These are phyloP conservation scores for Malus sieversii DNA, from an alignment of 306 rosid genomes.

Conservation along the genomic window DNA sequence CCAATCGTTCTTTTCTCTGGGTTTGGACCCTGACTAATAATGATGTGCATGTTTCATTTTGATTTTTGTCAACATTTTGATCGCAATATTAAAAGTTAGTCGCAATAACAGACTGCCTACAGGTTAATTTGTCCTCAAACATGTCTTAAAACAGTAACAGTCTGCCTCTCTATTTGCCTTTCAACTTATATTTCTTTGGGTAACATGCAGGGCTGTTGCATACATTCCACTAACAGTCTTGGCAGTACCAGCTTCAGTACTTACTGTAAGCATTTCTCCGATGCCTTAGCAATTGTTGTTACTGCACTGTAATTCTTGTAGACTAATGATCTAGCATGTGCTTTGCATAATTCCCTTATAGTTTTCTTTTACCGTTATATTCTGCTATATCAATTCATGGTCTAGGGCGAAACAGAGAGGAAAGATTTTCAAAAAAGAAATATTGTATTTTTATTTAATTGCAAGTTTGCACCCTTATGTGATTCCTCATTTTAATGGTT, in stretches of 20 bases:
- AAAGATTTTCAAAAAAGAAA: background rate
- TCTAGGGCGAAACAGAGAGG: background rate
- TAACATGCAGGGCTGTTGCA: constrained; percentile 57
- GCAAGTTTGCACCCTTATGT: constrained; percentile 2
- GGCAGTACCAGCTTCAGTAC: constrained; percentile 89
- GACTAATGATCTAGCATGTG: background rate
- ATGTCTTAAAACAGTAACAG: background rate
- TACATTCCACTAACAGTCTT: constrained; percentile 83
- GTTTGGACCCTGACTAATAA: background rate
- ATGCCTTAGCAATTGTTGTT: background rate
- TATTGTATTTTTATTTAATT: background rate
- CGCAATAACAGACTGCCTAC: background rate
- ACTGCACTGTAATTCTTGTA: background rate
- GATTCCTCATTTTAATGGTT: constrained; percentile 12
- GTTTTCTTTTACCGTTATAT: background rate
- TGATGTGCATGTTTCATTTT: background rate
- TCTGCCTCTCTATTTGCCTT: background rate
- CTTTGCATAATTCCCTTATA: background rate
- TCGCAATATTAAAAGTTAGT: background rate
- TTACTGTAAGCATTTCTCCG: constrained; percentile 43
- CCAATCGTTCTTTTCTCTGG: background rate
- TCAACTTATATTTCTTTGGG: constrained; percentile 3
- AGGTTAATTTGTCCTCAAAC: background rate
- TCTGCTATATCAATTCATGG: background rate
- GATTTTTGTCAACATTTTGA: background rate